Conservation (phyloP, 106 monocot genomes). For the Xerophyta viscosa region DNA sequence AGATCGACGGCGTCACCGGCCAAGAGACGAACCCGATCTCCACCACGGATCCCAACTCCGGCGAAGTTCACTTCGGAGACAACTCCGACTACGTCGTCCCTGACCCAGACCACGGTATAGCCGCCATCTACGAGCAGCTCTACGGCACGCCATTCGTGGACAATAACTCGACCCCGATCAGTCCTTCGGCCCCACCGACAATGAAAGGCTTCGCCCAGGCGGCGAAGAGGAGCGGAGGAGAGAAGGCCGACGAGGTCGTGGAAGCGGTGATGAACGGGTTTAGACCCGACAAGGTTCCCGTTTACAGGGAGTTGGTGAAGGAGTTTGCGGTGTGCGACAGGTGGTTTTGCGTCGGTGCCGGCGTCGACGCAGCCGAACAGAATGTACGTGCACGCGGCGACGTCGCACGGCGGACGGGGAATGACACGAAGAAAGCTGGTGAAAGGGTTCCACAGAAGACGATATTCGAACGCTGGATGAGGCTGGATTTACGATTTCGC, state of each 20-base stretch:
- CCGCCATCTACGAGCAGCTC: slow-evolving; percentile 87
- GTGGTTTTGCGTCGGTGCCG: slow-evolving; percentile 90
- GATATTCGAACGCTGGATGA: slow-evolving; percentile 83
- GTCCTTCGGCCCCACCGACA: slow-evolving; percentile 26
- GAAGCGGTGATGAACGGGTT: slow-evolving; percentile 83
- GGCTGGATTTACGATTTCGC: slow-evolving; percentile 45
- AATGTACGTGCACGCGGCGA: slow-evolving; percentile 81
- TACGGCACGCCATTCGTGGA: slow-evolving; percentile 52
- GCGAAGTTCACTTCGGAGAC: slow-evolving; percentile 34
- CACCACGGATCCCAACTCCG: slow-evolving; percentile 47
- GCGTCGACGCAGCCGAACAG: slow-evolving; percentile 93
- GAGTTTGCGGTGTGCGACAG: slow-evolving; percentile 84
- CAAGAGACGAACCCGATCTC: slow-evolving; percentile 51
- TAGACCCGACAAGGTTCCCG: slow-evolving; percentile 62
- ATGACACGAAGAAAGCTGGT: slow-evolving; percentile 44
- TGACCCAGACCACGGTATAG: slow-evolving; percentile 89
- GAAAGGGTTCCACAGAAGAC: slow-evolving; percentile 78
- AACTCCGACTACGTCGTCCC: slow-evolving; percentile 78
- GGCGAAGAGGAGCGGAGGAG: too few relatives aligned
- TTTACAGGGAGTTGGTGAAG: slow-evolving; percentile 63
- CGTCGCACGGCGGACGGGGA: slow-evolving; percentile 77
- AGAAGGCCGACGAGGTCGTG: slow-evolving; percentile 46
- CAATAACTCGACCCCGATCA: slow-evolving; percentile 37
- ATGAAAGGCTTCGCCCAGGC: slow-evolving; percentile 92
- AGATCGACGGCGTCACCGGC: slow-evolving; percentile 72